Evolutionary conservation across 1,139 yeast species (phyloP).

Genomic region (Blastobotrys niveus): DNA sequence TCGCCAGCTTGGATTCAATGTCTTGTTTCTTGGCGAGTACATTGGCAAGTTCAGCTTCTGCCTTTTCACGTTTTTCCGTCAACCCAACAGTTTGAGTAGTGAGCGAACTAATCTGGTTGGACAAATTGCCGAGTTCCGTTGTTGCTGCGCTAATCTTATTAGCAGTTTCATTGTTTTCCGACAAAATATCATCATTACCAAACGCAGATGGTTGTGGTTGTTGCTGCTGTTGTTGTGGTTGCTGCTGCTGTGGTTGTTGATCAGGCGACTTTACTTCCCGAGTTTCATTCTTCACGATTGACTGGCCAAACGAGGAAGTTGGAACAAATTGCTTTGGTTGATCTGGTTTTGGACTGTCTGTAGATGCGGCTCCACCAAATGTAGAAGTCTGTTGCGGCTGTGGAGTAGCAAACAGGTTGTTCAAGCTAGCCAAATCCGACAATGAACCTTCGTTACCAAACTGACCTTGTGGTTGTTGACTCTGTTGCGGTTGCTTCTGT

Average conservation of each 20-base stretch:
- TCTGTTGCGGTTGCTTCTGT: not conserved
- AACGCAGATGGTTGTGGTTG: slow-evolving; percentile 13
- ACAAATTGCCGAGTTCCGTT: slow-evolving; percentile 78
- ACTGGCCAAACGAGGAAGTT: slow-evolving; percentile 65
- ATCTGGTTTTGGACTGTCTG: slow-evolving; percentile 3
- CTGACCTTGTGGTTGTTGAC: not conserved
- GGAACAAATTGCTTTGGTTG: slow-evolving; percentile 44
- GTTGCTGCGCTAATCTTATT: slow-evolving; percentile 72
- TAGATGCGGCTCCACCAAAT: slow-evolving; percentile 11
- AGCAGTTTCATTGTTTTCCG: slow-evolving; percentile 51
- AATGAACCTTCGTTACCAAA: slow-evolving; percentile 20
- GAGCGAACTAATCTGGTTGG: slow-evolving; percentile 77
- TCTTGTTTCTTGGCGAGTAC: slow-evolving; percentile 62
- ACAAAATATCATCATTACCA: slow-evolving; percentile 46
- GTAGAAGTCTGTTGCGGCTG: slow-evolving; percentile 26
- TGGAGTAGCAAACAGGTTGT: slow-evolving; percentile 39
- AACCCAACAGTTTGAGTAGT: slow-evolving; percentile 67
- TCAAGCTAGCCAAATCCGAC: slow-evolving; percentile 32
- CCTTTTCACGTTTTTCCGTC: slow-evolving; percentile 64
- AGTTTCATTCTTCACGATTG: slow-evolving; percentile 39
- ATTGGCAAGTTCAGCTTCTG: slow-evolving; percentile 67
- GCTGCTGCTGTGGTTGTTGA: not conserved
- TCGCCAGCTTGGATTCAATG: slow-evolving; percentile 62
- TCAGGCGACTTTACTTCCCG: slow-evolving; percentile 15
- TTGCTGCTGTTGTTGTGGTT: slow-evolving; percentile 12